phyloP scores from a whole-genome alignment of 2,329 filamentous ascomycete genomes.

The Penicillium sp. region DNA sequence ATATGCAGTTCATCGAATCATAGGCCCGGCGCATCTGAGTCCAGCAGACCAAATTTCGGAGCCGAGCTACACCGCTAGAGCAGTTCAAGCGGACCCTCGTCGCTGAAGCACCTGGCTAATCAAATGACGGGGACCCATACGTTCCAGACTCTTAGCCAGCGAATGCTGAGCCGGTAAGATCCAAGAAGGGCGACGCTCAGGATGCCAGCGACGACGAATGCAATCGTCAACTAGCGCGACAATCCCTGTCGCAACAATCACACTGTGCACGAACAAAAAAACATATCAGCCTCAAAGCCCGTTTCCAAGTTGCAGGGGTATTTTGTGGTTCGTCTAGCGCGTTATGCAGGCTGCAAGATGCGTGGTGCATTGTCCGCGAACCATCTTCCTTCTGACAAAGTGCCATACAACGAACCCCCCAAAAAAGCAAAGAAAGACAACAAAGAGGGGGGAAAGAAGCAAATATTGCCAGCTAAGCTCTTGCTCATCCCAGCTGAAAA shows the following conservation, averaged over 20 bases:
- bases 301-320: not conserved
- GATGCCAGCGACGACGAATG: slow-evolving; percentile 77
- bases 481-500: not conserved
- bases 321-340: not conserved
- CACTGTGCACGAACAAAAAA: slow-evolving; percentile 51
- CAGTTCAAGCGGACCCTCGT: slow-evolving; percentile 37
- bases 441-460: slow-evolving; percentile 1
- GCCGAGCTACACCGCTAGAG: not conserved
- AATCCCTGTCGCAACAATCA: slow-evolving; percentile 86
- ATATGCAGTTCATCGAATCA: not conserved
- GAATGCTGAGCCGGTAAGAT: slow-evolving; percentile 54
- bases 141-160: slow-evolving; percentile 61
- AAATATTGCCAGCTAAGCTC: not conserved
- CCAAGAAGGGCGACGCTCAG: slow-evolving; percentile 54
- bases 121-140: slow-evolving; percentile 62
- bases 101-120: slow-evolving; percentile 66
- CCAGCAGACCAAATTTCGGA: not conserved
- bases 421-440: not conserved
- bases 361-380: slow-evolving; percentile 8
- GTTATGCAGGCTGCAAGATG: not conserved
- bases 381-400: not conserved
- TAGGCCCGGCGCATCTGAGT: not conserved
- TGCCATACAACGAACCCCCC: not conserved
- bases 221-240: slow-evolving; percentile 87
- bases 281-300: slow-evolving; percentile 11